Evolutionary conservation across 2,329 filamentous ascomycete species (phyloP), one percentile per base, ranked within the genome.

Genomic region (Alternaria hordeiaustralica): DNA sequence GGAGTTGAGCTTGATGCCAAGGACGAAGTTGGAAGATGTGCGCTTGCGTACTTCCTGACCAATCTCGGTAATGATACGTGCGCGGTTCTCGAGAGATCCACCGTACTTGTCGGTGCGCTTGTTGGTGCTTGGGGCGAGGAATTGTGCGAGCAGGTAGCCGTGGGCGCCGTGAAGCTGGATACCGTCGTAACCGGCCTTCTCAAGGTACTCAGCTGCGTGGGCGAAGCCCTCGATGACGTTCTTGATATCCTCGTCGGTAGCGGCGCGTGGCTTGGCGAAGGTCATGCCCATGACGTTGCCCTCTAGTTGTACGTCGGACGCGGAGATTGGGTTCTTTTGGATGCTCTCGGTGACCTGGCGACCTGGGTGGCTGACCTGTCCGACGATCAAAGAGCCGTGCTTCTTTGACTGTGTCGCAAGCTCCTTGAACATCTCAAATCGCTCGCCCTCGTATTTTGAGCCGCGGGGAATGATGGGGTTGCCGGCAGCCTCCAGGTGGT

Each of bases 291-390:
- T 30, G 76, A 76, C 28, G 46, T 73, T 71, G 13, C 69, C 73
- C 47, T 72, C 62, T 8, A 78, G 58, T 41, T 77, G 72, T 13
- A 84, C 77, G 63, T 81, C 84, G 15, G 82, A 85, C 2, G 86
- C 86, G 3, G 82, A 84, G 28, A 88, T 78, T 1, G 86, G 85
- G 67, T 86, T 70, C 62, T 79, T 75, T 63, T 87, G 83, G 43
- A 88, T 80, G 3, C 66, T 66, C 9, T 75, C 65, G 12, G 78
- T 69, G 11, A 82, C 82, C 73, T 90, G 88, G 0, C 88, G 82
- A 12, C 89, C 89, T 0, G 89, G 87, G 73, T 91, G 89, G 62
- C 83, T 85, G 63, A 91, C 82, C 73, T 91, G 89, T 4, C 82
- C 85, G 12, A 90, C 79, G n/a, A 88, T 81, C 13, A 90, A 79